phyloP scores from a whole-genome alignment of 164 flowering plant species.

The Annona squamosa region DNA sequence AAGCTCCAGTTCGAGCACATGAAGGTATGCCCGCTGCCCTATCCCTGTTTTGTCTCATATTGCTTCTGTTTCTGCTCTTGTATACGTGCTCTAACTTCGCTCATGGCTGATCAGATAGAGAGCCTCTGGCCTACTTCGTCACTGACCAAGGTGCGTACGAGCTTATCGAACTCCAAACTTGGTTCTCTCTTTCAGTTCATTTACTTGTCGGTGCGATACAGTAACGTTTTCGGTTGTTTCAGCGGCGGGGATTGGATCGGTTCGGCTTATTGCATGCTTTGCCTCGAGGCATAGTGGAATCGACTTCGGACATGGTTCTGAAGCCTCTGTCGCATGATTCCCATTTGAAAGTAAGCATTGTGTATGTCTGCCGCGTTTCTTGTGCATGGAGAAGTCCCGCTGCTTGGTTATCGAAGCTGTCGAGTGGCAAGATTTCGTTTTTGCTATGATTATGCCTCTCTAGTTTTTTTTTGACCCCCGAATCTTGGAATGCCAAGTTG shows the following conservation, averaged over 20 bases:
- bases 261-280: slow-evolving; percentile 5
- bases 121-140: slow-evolving; percentile 14
- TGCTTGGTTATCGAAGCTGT: background rate
- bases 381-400: background rate
- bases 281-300: slow-evolving; percentile 20
- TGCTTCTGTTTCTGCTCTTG: background rate
- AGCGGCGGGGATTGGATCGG: background rate
- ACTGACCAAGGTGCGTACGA: slow-evolving; percentile 3
- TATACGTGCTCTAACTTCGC: background rate
- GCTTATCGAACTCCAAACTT: too few relatives aligned
- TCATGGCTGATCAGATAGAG: slow-evolving; percentile 15
- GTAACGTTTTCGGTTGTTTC: background rate
- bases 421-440: background rate
- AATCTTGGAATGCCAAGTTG: slow-evolving; percentile 6
- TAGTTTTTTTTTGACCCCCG: too few relatives aligned
- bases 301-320: slow-evolving; percentile 19
- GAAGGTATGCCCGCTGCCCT: slow-evolving; percentile 4
- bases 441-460: background rate
- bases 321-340: slow-evolving; percentile 15
- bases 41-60: background rate
- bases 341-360: slow-evolving; percentile 16
- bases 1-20: slow-evolving; percentile 17
- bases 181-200: background rate
- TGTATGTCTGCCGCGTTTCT: background rate
- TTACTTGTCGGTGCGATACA: background rate